phyloP scores from a whole-genome alignment of 345 rosid species.

The Linum trigynum region DNA sequence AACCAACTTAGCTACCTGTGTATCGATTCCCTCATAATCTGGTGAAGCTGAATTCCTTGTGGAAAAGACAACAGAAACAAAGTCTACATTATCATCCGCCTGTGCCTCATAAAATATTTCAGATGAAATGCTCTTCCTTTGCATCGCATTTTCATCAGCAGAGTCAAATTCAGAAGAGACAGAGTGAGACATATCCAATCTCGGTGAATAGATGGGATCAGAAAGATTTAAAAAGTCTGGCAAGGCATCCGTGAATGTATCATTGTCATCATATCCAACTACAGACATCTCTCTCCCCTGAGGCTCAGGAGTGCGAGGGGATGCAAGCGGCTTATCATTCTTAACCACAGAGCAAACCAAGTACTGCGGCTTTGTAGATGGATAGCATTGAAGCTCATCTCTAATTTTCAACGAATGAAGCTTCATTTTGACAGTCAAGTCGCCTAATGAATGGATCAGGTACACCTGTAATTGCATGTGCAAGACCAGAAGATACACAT shows the following conservation, averaged over 20 bases:
- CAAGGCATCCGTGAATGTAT: conserved; percentile 81
- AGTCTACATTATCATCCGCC: conserved; percentile 60
- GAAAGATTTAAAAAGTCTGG: conserved; percentile 65
- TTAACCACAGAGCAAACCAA: conserved; percentile 75
- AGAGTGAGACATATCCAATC: conserved; percentile 35
- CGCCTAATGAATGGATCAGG: conserved; percentile 56
- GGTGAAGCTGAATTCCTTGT: conserved; percentile 63
- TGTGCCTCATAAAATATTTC: conserved; percentile 87
- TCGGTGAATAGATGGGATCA: conserved; percentile 40
- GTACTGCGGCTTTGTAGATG: conserved; percentile 46
- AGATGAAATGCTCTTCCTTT: conserved; percentile 42
- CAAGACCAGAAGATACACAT: background rate
- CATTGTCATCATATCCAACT: conserved; percentile 62
- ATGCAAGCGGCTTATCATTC: conserved; percentile 37
- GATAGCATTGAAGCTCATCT: conserved; percentile 76
- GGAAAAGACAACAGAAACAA: conserved; percentile 74
- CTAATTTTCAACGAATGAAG: conserved; percentile 82
- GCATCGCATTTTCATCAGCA: conserved; percentile 28
- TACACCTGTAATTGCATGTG: conserved; percentile 43
- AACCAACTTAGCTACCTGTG: conserved; percentile 50
- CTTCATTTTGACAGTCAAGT: conserved; percentile 67
- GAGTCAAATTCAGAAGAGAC: conserved; percentile 39
- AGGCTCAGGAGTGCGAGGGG: conserved; percentile 24
- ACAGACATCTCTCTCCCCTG: conserved; percentile 32
- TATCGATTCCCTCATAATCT: conserved; percentile 82